Evolutionary conservation across 352 stramenopile genomes (phyloP), one percentile per base, ranked within the genome.

Genomic region (Saprolegnia diclina): DNA sequence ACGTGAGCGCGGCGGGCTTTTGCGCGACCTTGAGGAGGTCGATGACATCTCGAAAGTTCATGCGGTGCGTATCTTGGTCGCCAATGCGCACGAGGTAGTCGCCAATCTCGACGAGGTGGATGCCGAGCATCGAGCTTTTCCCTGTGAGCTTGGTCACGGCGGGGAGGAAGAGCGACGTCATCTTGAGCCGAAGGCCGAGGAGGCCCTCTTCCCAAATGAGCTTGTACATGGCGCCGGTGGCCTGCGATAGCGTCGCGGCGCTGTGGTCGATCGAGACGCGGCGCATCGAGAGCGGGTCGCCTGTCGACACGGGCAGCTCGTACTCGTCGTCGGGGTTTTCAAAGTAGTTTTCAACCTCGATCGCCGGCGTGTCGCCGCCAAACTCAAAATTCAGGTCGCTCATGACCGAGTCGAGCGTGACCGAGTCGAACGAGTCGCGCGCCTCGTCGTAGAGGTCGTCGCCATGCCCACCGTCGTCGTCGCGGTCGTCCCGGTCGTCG

Each of bases 31-130:
- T 95, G 50, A 95, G 57, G 68, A 88, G 91, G 21, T 83, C 74
- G 67, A 95, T 95, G 18, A 85, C 81, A 18, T 92, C 82, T 46
- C 90, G 79, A 65, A 95, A 93, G 48, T 92, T 79, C 85, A 95
- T 90, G 29, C 92, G 85, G 5, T 79, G 73, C 4, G 82, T 95
- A 16, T 79, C 57, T 1, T 80, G 81, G 16, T 80, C 76, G 50
- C 87, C 87, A 56, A 95, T 93, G 35, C 84, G 71, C 21, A 95
- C 57, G 46, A 95, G 67, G 72, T 93, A 67, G 72, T 95, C 87
- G 18, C 87, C 87, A 4, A 95, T 79, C 45, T 95, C 85, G 40
- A 95, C 82, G 9, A 95, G 63, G 64, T 95, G 87, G 61, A 95
- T 90, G 35, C 87, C 87, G 59, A 86, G 83, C 67, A 95, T 95